Evolutionary conservation across 1,139 yeast species (phyloP).

Genomic region (Neolecta irregularis): DNA sequence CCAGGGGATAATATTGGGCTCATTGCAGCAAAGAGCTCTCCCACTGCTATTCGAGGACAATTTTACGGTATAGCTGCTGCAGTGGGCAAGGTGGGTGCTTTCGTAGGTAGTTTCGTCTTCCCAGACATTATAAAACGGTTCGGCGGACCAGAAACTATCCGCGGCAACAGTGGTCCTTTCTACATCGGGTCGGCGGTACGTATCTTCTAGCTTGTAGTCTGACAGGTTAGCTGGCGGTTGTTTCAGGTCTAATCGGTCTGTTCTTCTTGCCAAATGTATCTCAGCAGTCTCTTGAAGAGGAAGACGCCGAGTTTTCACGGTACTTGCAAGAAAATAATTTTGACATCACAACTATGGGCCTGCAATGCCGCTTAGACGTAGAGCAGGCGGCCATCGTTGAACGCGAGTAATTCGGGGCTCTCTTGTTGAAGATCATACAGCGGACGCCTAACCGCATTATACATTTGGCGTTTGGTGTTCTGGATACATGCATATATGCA

Average conservation of each 20-base stretch:
- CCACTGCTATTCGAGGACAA: conserved; percentile 80
- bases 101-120: conserved; percentile 78
- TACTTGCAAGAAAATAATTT: conserved; percentile 34
- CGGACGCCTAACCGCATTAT: too few relatives aligned
- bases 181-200: conserved; percentile 65
- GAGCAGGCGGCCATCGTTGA: too few relatives aligned
- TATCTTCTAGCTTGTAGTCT: too few relatives aligned
- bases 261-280: conserved; percentile 67
- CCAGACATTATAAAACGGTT: conserved; percentile 43
- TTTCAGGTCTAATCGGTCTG: conserved; percentile 53
- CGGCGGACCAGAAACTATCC: conserved; percentile 30
- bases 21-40: conserved; percentile 70
- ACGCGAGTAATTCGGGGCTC: too few relatives aligned
- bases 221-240: conserved; percentile 57
- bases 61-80: conserved; percentile 89
- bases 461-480: too few relatives aligned
- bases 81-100: conserved; percentile 79
- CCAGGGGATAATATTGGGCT: conserved; percentile 88
- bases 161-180: conserved; percentile 61
- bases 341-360: conserved; percentile 16
- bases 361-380: too few relatives aligned
- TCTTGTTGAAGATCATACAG: too few relatives aligned
- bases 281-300: conserved; percentile 66
- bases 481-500: too few relatives aligned
- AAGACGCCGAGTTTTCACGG: conserved; percentile 53